These are phyloP conservation scores for Lepiota brunneoincarnata DNA, from an alignment of 768 basidiomycete species.

Conservation along the genomic window DNA sequence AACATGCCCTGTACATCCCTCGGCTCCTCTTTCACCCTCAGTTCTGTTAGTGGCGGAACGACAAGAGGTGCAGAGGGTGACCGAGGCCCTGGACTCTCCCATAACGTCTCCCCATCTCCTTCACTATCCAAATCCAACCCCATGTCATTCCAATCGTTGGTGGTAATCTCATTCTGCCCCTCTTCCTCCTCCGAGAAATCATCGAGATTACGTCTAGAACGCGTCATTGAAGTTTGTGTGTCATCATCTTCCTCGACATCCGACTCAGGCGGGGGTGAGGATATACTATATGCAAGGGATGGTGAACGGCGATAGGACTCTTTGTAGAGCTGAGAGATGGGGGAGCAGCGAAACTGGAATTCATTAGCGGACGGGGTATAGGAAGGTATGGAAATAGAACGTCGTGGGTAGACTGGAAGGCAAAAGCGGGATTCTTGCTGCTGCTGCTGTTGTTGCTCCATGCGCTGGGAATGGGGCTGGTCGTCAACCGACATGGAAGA, in stretches of 20 bases:
- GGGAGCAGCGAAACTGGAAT: slow-evolving; percentile 27
- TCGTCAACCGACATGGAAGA: slow-evolving; percentile 42
- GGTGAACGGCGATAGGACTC: slow-evolving; percentile 51
- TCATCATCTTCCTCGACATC: slow-evolving; percentile 56
- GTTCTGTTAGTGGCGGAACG: slow-evolving; percentile 24
- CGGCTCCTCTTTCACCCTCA: slow-evolving; percentile 56
- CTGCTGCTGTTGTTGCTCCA: slow-evolving; percentile 17
- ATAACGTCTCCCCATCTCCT: slow-evolving; percentile 56
- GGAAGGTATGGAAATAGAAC: slow-evolving; percentile 54
- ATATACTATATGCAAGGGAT: slow-evolving; percentile 52
- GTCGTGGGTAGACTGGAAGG: slow-evolving; percentile 54
- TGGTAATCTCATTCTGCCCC: slow-evolving; percentile 6
- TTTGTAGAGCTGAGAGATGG: slow-evolving; percentile 20
- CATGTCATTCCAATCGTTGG: slow-evolving; percentile 37
- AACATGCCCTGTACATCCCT: slow-evolving; percentile 62
- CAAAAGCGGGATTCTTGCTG: slow-evolving; percentile 44
- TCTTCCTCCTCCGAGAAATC: slow-evolving; percentile 29
- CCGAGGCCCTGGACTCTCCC: slow-evolving; percentile 63
- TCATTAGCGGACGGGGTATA: slow-evolving; percentile 48
- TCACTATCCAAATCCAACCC: slow-evolving; percentile 48
- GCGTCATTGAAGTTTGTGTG: slow-evolving; percentile 41
- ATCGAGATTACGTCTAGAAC: slow-evolving; percentile 20
- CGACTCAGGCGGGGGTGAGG: slow-evolving; percentile 73
- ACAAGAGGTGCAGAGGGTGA: slow-evolving; percentile 57
- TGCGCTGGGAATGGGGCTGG: slow-evolving; percentile 15